Evolutionary conservation across 2,329 filamentous ascomycete species (phyloP), one percentile per base, ranked within the genome.

Genomic region (Myriosclerotinia curreyana): DNA sequence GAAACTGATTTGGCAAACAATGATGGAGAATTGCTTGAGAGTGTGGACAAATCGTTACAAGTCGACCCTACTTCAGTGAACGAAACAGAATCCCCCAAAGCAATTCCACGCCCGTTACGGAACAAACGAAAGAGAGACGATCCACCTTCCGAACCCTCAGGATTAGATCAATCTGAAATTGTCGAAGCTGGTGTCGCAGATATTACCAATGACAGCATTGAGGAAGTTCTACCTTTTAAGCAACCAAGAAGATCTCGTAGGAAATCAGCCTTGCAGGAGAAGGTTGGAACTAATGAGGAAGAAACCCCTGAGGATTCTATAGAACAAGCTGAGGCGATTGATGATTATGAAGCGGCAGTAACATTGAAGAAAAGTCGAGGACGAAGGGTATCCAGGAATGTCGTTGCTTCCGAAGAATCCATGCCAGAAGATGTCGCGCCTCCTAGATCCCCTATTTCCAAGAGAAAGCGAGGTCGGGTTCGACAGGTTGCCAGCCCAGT

Each of bases 301-400:
- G 50, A 48, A 25, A 36, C n/a, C 1, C 14, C 6, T 25, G 42
- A 36, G 44, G 48, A 59, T 22, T 51, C 20, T 15, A 44, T 67
- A 28, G 68, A 69, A 6, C 66, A 72, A 20, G 69, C 73, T 54
- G 72, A 74, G 65, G 69, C 68, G 49, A 72, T 74, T 71, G 54
- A 69, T 65, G 65, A 78, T 71, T 72, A 76, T 60, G 71, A 76
- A 68, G 70, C 76, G 61, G 70, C 75, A 68, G 63, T 71, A 62
- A 67, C 74, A 62, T 69, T 76, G 38, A 72, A 74, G 38, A 71
- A 76, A 1, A 80, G 79, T 64, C 75, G 76, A 64, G 75, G 75
- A 3, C 74, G 76, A n/a, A 76, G 71, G 64, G 66, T 60, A 20
- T 71, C 70, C 8, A 65, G 62, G 51, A 60, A 60, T 36, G 11